Conservation (phyloP, 371 early-diverging fungal species). For the Mortierella sp. region DNA sequence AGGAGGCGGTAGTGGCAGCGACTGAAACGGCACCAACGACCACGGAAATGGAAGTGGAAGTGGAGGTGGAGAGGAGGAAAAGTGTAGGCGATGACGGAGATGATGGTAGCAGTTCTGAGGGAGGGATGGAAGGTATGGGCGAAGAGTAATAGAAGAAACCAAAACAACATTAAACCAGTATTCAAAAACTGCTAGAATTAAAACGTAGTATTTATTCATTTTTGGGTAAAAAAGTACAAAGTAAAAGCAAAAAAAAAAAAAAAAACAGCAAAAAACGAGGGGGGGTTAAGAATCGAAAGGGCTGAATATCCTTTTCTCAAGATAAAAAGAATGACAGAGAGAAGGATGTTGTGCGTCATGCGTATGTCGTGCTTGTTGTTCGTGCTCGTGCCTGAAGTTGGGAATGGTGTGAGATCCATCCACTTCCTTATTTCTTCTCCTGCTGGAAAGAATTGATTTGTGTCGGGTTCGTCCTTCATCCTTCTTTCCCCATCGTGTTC, state of each 20-base stretch:
- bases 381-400: background rate
- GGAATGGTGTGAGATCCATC: background rate
- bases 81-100: background rate
- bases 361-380: background rate
- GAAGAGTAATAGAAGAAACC: background rate
- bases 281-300: background rate
- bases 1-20: background rate
- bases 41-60: too few species aligned
- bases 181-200: background rate
- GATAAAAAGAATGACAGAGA: background rate
- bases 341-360: background rate
- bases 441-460: background rate
- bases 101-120: background rate
- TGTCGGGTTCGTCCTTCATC: background rate
- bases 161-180: background rate
- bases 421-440: background rate
- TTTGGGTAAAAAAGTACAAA: background rate
- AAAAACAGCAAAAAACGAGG: background rate
- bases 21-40: background rate
- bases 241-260: background rate
- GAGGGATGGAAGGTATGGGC: background rate
- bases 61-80: background rate
- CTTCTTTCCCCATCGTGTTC: background rate
- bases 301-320: background rate
- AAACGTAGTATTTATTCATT: background rate